Conservation (phyloP, 2,329 filamentous ascomycete genomes). For the Ophiostoma himal-ulmi region DNA sequence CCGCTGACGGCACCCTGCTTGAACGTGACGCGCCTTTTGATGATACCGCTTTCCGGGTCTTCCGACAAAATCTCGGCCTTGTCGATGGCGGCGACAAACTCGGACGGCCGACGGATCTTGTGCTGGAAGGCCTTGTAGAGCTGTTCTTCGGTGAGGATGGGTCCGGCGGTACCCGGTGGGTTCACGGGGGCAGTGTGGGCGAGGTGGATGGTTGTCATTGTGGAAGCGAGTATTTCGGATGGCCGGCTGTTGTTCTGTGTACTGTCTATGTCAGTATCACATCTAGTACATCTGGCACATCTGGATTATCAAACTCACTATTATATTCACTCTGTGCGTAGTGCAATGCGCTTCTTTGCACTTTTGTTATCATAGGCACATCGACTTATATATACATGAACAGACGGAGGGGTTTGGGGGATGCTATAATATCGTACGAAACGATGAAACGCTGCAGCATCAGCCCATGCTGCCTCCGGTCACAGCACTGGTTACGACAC, state of each 20-base stretch:
- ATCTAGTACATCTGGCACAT: not conserved
- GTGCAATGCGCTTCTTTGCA: not conserved
- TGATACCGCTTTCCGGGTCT: conserved; percentile 23
- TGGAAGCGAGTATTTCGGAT: not conserved
- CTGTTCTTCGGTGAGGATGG: conserved; percentile 30
- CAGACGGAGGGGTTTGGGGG: not conserved
- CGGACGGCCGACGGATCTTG: conserved; percentile 33
- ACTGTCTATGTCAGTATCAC: not conserved
- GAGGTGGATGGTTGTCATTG: conserved; percentile 32
- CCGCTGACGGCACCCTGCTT: conserved; percentile 14
- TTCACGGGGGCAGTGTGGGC: conserved; percentile 34
- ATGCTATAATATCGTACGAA: not conserved
- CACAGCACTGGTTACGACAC: not conserved
- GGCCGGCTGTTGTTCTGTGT: not conserved
- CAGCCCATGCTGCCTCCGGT: not conserved
- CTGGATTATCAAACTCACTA: not conserved
- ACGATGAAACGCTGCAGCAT: not conserved
- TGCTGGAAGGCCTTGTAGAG: conserved; percentile 34
- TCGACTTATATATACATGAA: not conserved
- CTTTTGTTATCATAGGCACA: not conserved
- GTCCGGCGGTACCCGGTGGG: conserved; percentile 28
- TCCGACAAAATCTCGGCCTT: conserved; percentile 31
- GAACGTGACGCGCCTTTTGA: conserved; percentile 24
- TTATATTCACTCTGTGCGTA: not conserved
- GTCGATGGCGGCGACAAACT: conserved; percentile 35